Evolutionary conservation across 2,329 filamentous ascomycete species (phyloP).

Genomic region (Xylariales sp.): DNA sequence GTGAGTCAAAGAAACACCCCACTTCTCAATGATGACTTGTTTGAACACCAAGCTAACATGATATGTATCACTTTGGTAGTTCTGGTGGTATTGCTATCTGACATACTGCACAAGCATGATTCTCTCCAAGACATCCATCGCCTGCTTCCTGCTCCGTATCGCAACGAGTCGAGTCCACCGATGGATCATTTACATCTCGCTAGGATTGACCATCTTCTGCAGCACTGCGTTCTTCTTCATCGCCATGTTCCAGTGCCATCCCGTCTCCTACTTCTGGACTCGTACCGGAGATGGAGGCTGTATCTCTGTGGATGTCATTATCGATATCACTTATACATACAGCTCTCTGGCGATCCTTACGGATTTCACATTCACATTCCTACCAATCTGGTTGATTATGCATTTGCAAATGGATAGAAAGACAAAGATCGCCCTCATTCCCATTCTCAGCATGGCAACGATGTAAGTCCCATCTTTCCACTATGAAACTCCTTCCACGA

Average conservation of each 20-base stretch:
- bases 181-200: constrained; percentile 14
- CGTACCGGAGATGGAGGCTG: constrained; percentile 15
- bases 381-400: constrained; percentile 43
- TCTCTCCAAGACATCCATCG: constrained; percentile 16
- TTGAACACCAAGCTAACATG: no score
- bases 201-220: constrained; percentile 12
- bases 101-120: constrained; percentile 16
- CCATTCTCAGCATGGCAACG: constrained; percentile 46
- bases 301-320: constrained; percentile 30
- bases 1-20: neutral
- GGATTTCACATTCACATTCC: constrained; percentile 35
- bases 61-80: no score
- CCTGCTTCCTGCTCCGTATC: constrained; percentile 17
- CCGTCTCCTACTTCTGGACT: constrained; percentile 16
- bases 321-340: constrained; percentile 36
- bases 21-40: neutral
- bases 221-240: constrained; percentile 18
- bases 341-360: constrained; percentile 32
- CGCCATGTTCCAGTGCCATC: constrained; percentile 16
- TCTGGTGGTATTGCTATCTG: constrained; percentile 18
- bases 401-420: constrained; percentile 40
- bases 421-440: constrained; percentile 40
- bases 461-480: no score
- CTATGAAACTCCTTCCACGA: no score
- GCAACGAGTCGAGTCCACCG: constrained; percentile 12